These are phyloP conservation scores for Rubroshorea leprosula DNA, from an alignment of 345 rosid genomes.

Conservation along the genomic window DNA sequence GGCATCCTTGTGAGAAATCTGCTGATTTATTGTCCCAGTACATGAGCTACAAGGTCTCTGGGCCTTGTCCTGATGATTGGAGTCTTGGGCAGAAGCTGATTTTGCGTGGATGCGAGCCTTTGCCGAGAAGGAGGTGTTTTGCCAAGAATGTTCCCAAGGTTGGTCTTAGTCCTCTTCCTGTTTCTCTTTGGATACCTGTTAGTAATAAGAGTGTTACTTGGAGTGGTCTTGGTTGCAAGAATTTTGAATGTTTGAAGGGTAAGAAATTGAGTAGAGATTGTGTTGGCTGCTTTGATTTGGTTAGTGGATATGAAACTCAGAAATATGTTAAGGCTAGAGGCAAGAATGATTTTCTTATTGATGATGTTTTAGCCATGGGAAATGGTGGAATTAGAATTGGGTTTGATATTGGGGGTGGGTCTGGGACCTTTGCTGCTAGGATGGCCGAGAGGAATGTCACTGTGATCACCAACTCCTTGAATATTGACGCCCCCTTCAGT, in stretches of 20 bases:
- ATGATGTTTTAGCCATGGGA: conserved; percentile 67
- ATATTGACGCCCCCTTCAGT: conserved; percentile 68
- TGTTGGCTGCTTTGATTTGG: conserved; percentile 69
- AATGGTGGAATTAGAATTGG: conserved; percentile 76
- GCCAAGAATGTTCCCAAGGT: conserved; percentile 59
- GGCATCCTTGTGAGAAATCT: conserved; percentile 82
- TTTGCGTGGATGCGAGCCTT: conserved; percentile 79
- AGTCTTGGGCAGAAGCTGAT: conserved; percentile 68
- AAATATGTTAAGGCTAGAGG: conserved; percentile 61
- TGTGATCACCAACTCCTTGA: conserved; percentile 58
- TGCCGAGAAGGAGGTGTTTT: conserved; percentile 83
- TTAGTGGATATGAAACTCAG: conserved; percentile 45
- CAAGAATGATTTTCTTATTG: conserved; percentile 76
- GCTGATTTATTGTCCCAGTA: conserved; percentile 75
- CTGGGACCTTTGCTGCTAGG: conserved; percentile 85
- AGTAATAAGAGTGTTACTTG: conserved; percentile 75
- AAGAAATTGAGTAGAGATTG: conserved; percentile 80
- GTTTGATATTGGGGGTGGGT: conserved; percentile 80
- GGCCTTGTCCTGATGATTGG: conserved; percentile 79
- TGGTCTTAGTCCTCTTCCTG: conserved; percentile 49
- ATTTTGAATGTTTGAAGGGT: conserved; percentile 64
- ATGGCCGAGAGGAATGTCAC: conserved; percentile 94
- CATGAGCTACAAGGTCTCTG: conserved; percentile 68
- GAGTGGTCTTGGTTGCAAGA: conserved; percentile 92
- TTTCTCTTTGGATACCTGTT: conserved; percentile 73